Evolutionary conservation across 306 rosid species (phyloP), one percentile per base, ranked within the genome.

Genomic region (Trifolium dubium): DNA sequence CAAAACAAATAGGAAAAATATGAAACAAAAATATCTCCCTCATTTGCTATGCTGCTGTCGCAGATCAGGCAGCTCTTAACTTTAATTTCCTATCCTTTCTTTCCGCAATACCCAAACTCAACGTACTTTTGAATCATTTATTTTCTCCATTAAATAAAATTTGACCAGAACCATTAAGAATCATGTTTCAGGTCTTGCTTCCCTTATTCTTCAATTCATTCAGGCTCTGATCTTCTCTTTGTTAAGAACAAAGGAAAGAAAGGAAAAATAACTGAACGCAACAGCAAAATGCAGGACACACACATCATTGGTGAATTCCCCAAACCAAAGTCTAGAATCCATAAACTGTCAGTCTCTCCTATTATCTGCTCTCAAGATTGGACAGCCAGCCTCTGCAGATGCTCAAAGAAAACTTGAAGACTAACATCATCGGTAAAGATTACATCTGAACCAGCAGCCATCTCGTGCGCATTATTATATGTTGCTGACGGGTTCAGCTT

Each of bases 401-500:
- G 99, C 82, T 92, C 96, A 28, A 89, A 92, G 91, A 94, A 94
- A 75, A 94, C 97, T 88, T 94, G 97, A 78, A 94, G 96, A 79
- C 95, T 94, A 34, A 92, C 99, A 64, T 94, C 99, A 37, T 94
- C 99, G 0, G 99, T 94, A 85, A 94, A 94, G 79, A 92, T 94
- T 43, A 91, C 87, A 74, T 94, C 97, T 4, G 99, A 94, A 43
- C 99, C 99, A 13, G 96, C 86, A 46, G 94, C 85, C 85, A 94
- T 85, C 71, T 94, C 99, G 17, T 91, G 90, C 10, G 96, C 88
- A 74, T 86, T 94, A 75, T 76, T 94, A 82, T 94, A 94, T 11
- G 99, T 94, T 44, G 99, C 95, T 3, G 99, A 94, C 6, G 99
- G 99, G 82, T 94, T 94, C 89, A 94, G 81, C 88, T 94, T 94